phyloP scores from a whole-genome alignment of 2,329 filamentous ascomycete genomes.

The Clarireedia sp. region DNA sequence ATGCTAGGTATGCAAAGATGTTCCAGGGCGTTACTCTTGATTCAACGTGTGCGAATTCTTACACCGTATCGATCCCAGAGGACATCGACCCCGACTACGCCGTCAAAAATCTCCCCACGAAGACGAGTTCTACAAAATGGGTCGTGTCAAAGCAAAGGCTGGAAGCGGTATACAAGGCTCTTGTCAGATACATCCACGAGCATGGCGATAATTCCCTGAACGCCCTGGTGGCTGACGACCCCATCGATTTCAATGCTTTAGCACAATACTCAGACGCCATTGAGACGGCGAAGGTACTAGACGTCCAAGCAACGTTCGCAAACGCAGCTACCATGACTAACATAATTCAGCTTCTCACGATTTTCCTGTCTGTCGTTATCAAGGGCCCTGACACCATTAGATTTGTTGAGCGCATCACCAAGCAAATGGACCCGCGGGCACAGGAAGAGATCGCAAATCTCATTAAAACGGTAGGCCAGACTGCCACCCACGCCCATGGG shows the following conservation, averaged over 20 bases:
- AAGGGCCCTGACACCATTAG: conserved; percentile 48
- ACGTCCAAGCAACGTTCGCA: background rate
- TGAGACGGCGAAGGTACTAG: conserved; percentile 44
- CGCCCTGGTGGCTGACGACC: conserved; percentile 40
- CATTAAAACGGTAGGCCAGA: conserved; percentile 18
- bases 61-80: conserved; percentile 39
- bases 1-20: conserved; percentile 30
- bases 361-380: conserved; percentile 55
- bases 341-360: conserved; percentile 46
- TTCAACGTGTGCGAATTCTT: conserved; percentile 10
- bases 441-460: conserved; percentile 34
- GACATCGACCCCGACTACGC: conserved; percentile 52
- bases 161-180: conserved; percentile 46
- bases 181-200: conserved; percentile 48
- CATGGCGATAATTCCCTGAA: conserved; percentile 41
- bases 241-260: conserved; percentile 48
- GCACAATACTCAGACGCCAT: conserved; percentile 48
- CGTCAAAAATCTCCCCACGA: conserved; percentile 41
- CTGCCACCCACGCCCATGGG: background rate
- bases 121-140: conserved; percentile 31
- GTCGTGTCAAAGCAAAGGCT: conserved; percentile 39
- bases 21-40: background rate
- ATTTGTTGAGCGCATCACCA: conserved; percentile 42
- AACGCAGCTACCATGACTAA: conserved; percentile 17
- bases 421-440: conserved; percentile 34